Percentiles rank a stretch among this genome's conserved stretches.
Conservation (phyloP, 176 grass and related monocot species). For the Avena insularis region DNA sequence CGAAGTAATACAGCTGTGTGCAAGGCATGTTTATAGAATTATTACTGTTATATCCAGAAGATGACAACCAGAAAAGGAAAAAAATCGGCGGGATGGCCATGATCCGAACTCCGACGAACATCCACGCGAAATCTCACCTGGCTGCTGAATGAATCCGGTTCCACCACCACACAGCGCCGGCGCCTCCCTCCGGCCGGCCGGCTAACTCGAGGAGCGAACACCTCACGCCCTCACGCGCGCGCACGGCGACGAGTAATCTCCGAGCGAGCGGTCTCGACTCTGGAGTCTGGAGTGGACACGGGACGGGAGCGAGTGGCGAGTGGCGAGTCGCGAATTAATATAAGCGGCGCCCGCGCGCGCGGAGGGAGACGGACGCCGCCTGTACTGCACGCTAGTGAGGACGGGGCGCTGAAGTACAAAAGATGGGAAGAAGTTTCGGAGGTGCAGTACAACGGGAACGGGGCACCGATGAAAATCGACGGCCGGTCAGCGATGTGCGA, state of each 20-base stretch:
- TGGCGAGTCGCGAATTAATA: constrained; percentile 21
- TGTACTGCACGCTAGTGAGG: background rate
- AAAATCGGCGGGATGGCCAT: background rate
- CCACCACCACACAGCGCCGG: background rate
- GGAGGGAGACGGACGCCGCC: background rate
- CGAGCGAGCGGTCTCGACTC: background rate
- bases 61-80: no score
- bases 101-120: background rate
- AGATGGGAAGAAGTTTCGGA: background rate
- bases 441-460: constrained; percentile 41
- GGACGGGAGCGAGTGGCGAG: background rate
- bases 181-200: no score
- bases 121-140: background rate
- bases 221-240: no score
- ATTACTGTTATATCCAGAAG: no score
- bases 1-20: background rate
- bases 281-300: background rate
- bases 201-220: background rate
- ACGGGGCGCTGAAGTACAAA: constrained; percentile 43
- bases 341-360: background rate
- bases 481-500: constrained; percentile 36
- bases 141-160: background rate
- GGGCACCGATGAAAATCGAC: background rate
- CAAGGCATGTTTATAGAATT: background rate
- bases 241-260: background rate